These are phyloP conservation scores for Venturia nashicola DNA, from an alignment of 2,329 filamentous ascomycete genomes.

Conservation along the genomic window DNA sequence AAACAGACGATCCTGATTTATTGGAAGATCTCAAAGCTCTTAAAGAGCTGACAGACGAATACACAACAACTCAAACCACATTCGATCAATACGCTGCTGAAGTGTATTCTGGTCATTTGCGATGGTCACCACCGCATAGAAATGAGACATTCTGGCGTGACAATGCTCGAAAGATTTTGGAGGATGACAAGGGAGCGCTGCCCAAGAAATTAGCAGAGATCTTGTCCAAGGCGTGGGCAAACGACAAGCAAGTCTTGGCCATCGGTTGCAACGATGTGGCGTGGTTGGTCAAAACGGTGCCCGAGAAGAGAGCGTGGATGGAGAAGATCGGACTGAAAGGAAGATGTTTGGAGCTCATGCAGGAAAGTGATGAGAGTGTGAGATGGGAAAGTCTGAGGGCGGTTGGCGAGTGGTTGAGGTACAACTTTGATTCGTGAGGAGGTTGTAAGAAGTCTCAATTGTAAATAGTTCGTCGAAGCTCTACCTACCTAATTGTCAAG, in stretches of 20 bases:
- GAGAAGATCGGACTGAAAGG: constrained; percentile 79
- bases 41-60: constrained; percentile 65
- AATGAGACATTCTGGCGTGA: constrained; percentile 83
- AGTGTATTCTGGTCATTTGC: constrained; percentile 71
- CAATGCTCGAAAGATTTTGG: constrained; percentile 76
- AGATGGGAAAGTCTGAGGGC: constrained; percentile 87
- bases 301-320: constrained; percentile 66
- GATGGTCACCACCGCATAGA: constrained; percentile 86
- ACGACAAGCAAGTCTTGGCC: constrained; percentile 73
- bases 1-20: constrained; percentile 39
- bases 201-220: constrained; percentile 77
- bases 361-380: constrained; percentile 74
- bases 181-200: constrained; percentile 67
- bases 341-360: constrained; percentile 88
- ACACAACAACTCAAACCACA: constrained; percentile 57
- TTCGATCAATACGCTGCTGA: constrained; percentile 66
- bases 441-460: too few relatives aligned
- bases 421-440: constrained; percentile 29
- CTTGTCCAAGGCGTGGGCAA: constrained; percentile 69
- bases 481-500: too few relatives aligned
- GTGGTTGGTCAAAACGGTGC: constrained; percentile 77
- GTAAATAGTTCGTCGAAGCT: too few relatives aligned
- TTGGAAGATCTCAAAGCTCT: constrained; percentile 36
- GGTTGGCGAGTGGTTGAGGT: constrained; percentile 65
- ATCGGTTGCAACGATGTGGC: constrained; percentile 90